Base-by-base conservation (phyloP, 768 basidiomycete species). In the Pilatotrama ljubarskyi region DNA sequence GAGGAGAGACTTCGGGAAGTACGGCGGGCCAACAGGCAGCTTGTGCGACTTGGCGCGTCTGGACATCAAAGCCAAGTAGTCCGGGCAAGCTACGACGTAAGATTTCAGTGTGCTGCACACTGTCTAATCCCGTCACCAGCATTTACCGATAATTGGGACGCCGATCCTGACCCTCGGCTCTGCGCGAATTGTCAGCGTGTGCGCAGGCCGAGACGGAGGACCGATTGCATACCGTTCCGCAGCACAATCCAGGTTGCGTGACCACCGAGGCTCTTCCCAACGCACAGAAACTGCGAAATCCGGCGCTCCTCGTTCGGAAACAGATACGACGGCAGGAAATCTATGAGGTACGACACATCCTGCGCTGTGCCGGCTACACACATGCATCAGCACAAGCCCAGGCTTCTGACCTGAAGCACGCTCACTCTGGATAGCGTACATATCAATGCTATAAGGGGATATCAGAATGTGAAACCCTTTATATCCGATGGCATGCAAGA, bases 251-350 rank as follows among this genome's bases (percentile, higher is more conserved):
- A 95, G 0, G 90, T 79, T 0, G 91, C 80, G 69, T 97, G 93
- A 0, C 93, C 93, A 0, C 93, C 94, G 0, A 97, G 82, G 61
- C 88, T 91, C 64, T 88, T 79, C 0, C 94, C 94, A 0, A 83
- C 80, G 3, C 89, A 77, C 11, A 84, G 84, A 87, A 88, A 97
- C 56, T 84, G 79, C 6, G 74, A 78, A 37, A 95, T 80, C 14
- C 67, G 69, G 25, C 83, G 78, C 64, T 92, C 86, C 11, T 75
- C 84, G 13, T 74, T 63, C 0, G 93, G 91, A 68, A 87, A 95
- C 9, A 95, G 71, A 68, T 87, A 88, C 0, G 84, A 72, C 0
- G 88, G 84, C 3, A 95, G 77, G 65, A 90, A 87, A 69, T 95
- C 91, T 52, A 94, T 88, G 58, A 95, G 71, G 74, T 88, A 86